These are phyloP conservation scores for Sporormia fimetaria DNA, from an alignment of 495 filamentous ascomycete genomes.

Conservation along the genomic window DNA sequence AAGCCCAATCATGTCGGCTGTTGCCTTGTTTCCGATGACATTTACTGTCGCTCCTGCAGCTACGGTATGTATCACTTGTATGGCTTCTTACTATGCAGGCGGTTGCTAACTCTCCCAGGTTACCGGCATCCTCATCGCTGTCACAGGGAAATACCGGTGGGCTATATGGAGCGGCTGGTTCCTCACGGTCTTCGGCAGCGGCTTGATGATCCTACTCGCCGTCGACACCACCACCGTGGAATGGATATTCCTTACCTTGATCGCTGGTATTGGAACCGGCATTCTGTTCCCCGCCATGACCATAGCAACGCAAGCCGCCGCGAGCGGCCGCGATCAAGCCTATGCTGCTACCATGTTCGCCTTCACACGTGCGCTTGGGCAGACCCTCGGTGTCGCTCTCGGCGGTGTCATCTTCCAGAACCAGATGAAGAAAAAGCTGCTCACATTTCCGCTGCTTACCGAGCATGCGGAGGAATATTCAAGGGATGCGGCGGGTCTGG, in stretches of 20 bases:
- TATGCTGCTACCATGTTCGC: constrained; percentile 47
- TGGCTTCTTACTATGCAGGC: too few species aligned
- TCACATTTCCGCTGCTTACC: constrained; percentile 27
- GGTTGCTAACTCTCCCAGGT: constrained; percentile 2
- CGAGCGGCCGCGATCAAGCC: constrained; percentile 34
- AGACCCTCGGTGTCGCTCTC: constrained; percentile 52
- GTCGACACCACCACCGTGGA: constrained; percentile 33
- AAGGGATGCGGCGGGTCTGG: constrained; percentile 39
- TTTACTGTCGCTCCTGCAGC: constrained; percentile 43
- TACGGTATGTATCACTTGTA: constrained; percentile 27
- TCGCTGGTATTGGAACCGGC: constrained; percentile 40
- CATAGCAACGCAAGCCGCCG: constrained; percentile 42
- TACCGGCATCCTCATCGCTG: constrained; percentile 36
- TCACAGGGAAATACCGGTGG: constrained; percentile 41
- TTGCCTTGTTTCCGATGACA: constrained; percentile 49
- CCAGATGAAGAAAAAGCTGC: constrained; percentile 38
- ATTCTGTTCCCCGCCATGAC: constrained; percentile 41
- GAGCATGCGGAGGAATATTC: constrained; percentile 32
- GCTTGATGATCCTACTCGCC: constrained; percentile 38
- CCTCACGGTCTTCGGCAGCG: constrained; percentile 39
- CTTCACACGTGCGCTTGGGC: constrained; percentile 50
- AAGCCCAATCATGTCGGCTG: constrained; percentile 43
- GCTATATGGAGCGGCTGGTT: constrained; percentile 44
- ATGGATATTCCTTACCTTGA: constrained; percentile 41
- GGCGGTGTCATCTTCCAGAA: constrained; percentile 51